These are phyloP conservation scores for Oryza rufipogon DNA, from an alignment of 176 grass and related monocot species.

Conservation along the genomic window DNA sequence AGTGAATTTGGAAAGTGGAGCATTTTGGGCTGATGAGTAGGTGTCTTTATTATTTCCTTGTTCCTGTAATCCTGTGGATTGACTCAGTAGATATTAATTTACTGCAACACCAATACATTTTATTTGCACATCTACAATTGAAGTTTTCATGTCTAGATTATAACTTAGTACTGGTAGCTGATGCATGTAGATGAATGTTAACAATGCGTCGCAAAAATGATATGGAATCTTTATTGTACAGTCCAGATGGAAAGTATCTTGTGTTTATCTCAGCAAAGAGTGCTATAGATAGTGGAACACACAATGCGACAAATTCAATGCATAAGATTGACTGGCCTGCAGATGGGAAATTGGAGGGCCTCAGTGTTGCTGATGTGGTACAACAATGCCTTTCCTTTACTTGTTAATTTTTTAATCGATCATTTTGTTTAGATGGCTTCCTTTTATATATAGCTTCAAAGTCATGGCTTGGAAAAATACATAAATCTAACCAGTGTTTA, in stretches of 20 bases:
- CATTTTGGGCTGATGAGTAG: not conserved
- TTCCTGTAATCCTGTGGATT: not conserved
- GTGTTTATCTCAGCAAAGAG: constrained; percentile 83
- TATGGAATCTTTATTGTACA: constrained; percentile 35
- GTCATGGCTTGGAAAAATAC: not conserved
- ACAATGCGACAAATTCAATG: constrained; percentile 80
- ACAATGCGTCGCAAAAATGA: constrained; percentile 32
- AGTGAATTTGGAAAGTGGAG: constrained; percentile 17
- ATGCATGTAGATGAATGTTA: constrained; percentile 9
- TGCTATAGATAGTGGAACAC: constrained; percentile 93
- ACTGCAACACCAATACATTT: not conserved
- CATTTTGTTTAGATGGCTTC: constrained; percentile 2
- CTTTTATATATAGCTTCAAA: constrained; percentile 7
- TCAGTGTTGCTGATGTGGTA: constrained; percentile 77
- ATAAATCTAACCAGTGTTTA: not conserved
- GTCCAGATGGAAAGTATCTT: constrained; percentile 80
- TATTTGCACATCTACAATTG: constrained; percentile 16
- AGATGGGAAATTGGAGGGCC: constrained; percentile 47
- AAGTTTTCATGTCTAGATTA: not conserved
- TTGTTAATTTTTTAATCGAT: not conserved
- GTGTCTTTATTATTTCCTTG: not conserved
- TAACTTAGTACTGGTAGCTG: not conserved
- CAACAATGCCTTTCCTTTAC: not conserved
- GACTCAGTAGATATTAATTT: constrained; percentile 7
- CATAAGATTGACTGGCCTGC: constrained; percentile 80